Evolutionary conservation across 2,329 filamentous ascomycete genomes (phyloP), one percentile per base, ranked within the genome.

Genomic region (Basipetospora sp.): DNA sequence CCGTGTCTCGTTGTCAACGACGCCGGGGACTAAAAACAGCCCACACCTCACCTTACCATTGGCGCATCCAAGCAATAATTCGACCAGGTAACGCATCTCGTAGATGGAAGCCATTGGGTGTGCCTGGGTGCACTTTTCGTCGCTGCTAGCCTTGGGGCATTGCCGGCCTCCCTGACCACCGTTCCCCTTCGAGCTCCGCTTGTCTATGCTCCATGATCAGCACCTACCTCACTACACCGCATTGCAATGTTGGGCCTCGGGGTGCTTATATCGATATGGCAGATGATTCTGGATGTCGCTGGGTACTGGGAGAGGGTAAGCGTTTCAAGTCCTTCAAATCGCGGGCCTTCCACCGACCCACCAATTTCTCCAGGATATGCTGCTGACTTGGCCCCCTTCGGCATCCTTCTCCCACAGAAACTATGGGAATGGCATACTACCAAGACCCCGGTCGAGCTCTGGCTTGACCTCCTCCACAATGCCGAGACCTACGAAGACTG

Each of bases 401-500:
- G n/a, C n/a, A 8, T 25, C 18, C 32, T 4, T 22, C 32, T 19
- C 8, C 18, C 8, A 3, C 18, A 41, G 39, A 41, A 36, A 41
- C 10, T 36, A 17, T 29, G 28, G 31, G 13, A 22, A 39, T 84
- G 80, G 75, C 78, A 77, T 63, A 70, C 60, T 40, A 67, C 69
- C 44, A 79, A 72, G 54, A 78, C 70, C 35, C 69, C 71, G 2
- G 66, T 71, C 34, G 73, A 80, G 45, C 60, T 75, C 39, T 77
- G 83, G 60, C 65, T 80, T 31, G 68, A 80, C 43, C 62, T 67
- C 17, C 63, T 92, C 34, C 67, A 66, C 38, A 69, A 74, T 41
- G 80, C 84, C 14, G 65, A 74, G 45, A 67, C 70, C 18, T 93
- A 80, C 52, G 82, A 90, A 50, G 80, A 90, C 53, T 94, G 86